Base-by-base conservation (phyloP, 2,329 filamentous ascomycete genomes). In the Colletotrichum sojae region DNA sequence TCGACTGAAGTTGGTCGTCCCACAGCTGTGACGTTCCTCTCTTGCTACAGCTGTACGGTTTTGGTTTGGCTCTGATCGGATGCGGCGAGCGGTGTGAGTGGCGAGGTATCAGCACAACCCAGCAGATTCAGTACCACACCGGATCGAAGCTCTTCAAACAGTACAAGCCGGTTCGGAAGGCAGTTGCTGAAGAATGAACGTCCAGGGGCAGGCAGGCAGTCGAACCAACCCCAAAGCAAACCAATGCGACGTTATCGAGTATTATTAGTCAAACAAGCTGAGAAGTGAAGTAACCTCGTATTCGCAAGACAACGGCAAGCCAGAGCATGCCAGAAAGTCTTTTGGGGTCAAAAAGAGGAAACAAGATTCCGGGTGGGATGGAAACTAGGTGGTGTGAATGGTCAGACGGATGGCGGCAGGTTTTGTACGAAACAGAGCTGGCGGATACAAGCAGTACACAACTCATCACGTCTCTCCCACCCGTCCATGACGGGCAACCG, bases 371-470 rank as follows among this genome's bases (percentile, higher is more conserved):
- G n/a, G 22, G 27, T 52, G 57, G 15, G 40, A 54, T 16, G 25
- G 16, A 9, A 6, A 18, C 22, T 31, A 8, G 2, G 22, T 45
- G 51, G 15, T 45, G 6, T 20, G 25, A 55, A 18, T 60, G 61
- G 52, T 54, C 13, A 36, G 67, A 59, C 22, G 69, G 69, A 45
- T 51, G 54, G 36, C 36, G 31, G 62, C 61, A 59, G 57, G 46
- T 71, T 70, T 58, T 70, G 61, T 70, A 67, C 63, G 66, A 66
- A 71, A 69, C 60, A 58, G 45, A 45, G 69, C 31, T 53, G 48
- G 54, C 71, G 71, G 71, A 60, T 73, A 72, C 39, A 58, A 64
- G 58, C 67, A 70, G 67, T 56, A 69, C 49, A 68, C 49, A 66
- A 40, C 55, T 57, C 64, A 16, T 55, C 63, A 31, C 55, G 25